Evolutionary conservation across 352 stramenopile species (phyloP), one percentile per base, ranked within the genome.

Genomic region (Heterotrichella gracilis): DNA sequence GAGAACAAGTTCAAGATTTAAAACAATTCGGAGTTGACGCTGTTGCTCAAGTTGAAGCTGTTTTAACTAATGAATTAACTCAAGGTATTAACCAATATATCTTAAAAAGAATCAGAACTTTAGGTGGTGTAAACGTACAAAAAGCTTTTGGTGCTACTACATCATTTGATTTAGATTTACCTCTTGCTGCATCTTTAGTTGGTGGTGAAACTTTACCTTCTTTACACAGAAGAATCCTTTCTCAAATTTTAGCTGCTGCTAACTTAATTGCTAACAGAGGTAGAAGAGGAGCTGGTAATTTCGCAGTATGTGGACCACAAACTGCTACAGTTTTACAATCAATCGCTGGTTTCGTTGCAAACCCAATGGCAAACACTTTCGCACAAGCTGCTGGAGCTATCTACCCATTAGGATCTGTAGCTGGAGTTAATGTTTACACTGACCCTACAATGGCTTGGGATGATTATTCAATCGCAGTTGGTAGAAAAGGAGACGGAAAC

Each of bases 81-180:
- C 41, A 66, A 66, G 23, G n/a, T 66, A 66, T 66, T 66, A 24
- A n/a, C 21, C 21, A 22, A 66, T 22, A 66, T 24, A 66, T 66
- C 23, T n/a, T 66, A 24, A 22, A 66, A 66, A 66, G 23, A 66
- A 24, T 66, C 21, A 24, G 21, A 24, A 66, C 41, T 66, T 66
- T 66, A 66, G 41, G 41, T 66, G 23, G n/a, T 66, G 21, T 66
- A 66, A 66, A 66, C 41, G 23, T n/a, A 66, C 23, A n/a, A 66
- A 66, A n/a, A 66, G 41, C 41, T 66, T 22, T 22, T 24, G n/a
- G 21, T 66, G 41, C 41, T 24, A 66, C 41, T 66, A 66, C 41
- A 24, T 24, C 23, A 24, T 66, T 66, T 22, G 41, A 66, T 22
- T 66, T 66, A 66, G 23, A 66, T 22, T 24, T 22, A 24, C n/a